Evolutionary conservation across 2,329 filamentous ascomycete species (phyloP).

Genomic region (Tolypocladium ovalisporum): DNA sequence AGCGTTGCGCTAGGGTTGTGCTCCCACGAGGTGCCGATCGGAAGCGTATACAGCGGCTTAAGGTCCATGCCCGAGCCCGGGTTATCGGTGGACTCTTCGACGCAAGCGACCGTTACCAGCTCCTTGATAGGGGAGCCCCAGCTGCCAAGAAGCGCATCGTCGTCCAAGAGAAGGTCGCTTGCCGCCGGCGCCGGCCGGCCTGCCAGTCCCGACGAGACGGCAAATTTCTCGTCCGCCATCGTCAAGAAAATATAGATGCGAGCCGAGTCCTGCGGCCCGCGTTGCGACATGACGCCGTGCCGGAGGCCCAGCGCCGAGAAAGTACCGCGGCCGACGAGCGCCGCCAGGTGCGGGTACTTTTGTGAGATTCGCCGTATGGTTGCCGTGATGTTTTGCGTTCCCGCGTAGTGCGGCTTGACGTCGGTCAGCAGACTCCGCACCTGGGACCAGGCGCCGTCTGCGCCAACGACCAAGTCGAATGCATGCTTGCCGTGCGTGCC

Average conservation of each 20-base stretch:
- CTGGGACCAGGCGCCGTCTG: constrained; percentile 6
- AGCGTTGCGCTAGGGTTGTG: constrained; percentile 31
- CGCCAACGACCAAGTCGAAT: constrained; percentile 8
- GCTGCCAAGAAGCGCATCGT: constrained; percentile 9
- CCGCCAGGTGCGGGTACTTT: neutral
- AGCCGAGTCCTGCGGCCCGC: neutral
- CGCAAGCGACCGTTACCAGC: constrained; percentile 15
- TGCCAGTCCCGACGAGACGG: constrained; percentile 10
- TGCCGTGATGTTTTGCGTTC: neutral
- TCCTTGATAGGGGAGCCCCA: constrained; percentile 18
- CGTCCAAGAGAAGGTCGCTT: constrained; percentile 9
- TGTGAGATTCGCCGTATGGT: neutral
- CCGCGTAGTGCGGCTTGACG: neutral
- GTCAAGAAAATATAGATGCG: neutral
- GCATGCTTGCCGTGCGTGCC: constrained; percentile 7
- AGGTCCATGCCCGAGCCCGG: constrained; percentile 7
- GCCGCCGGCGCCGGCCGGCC: constrained; percentile 6
- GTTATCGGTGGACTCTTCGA: constrained; percentile 9
- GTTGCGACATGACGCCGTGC: neutral
- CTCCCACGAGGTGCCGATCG: constrained; percentile 30
- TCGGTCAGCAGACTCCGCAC: neutral
- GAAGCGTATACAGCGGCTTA: constrained; percentile 26
- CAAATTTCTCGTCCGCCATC: neutral
- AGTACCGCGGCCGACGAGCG: neutral
- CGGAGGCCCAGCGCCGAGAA: neutral